Evolutionary conservation across 2,329 filamentous ascomycete genomes (phyloP), one percentile per base, ranked within the genome.

Genomic region (Pseudodiploospora longispora): DNA sequence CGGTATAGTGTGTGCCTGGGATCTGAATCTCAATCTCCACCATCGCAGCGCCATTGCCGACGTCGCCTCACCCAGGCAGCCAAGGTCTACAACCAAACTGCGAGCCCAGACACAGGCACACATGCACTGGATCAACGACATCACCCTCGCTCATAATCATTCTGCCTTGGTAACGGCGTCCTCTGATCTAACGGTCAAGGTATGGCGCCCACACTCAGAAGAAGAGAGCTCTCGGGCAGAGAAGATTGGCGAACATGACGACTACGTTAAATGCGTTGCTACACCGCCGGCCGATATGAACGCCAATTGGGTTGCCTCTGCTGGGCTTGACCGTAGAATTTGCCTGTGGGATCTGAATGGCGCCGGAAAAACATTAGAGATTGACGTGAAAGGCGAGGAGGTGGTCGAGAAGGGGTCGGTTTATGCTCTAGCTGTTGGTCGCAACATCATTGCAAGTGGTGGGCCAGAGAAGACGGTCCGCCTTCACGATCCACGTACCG

Each of bases 91-190:
- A 12, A 79, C 79, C 41, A 75, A 68, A 27, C 82, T 83, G 59
- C 77, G 78, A 47, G 65, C 75, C 36, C 78, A 81, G 55, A 75
- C 73, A 10, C 75, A 80, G 53, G 89, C 90, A 6, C 90, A 96
- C 64, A 95, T 88, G 41, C 88, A 95, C 65, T 96, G 90, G 90
- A 84, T 96, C 68, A 96, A 95, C 67, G 90, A 95, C 63, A 87
- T 96, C 50, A 79, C 82, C 27, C 76, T 95, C 43, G 85, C 85
- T 6, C 80, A 89, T 59, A 79, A 82, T 57, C 87, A 90, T 57
- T 74, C 80, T 12, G 85, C 86, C 27, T 74, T 96, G 40, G 84
- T 95, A 30, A 94, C 90, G 7, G 89, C 86, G 19, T 95, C 89
- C 4, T 95, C 90, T n/a, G 90, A 96, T 62, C 81, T 93, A 49